These are phyloP conservation scores for Pholiota molesta DNA, from an alignment of 768 basidiomycete species.

Conservation along the genomic window DNA sequence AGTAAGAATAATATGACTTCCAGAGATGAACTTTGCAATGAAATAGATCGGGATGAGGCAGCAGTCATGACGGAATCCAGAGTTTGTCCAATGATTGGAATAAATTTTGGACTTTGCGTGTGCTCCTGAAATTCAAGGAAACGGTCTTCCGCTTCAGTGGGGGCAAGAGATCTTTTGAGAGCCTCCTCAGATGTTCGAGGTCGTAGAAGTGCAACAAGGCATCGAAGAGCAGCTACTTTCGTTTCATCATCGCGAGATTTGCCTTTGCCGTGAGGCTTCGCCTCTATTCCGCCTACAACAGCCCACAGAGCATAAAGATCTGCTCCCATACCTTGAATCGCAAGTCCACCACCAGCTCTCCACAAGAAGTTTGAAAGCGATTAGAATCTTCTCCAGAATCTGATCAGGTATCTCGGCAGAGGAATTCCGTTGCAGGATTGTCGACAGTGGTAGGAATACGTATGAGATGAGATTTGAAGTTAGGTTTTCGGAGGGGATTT, in stretches of 20 bases:
- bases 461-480: constrained; percentile 74
- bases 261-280: constrained; percentile 56
- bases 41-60: constrained; percentile 54
- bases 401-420: constrained; percentile 75
- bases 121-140: constrained; percentile 43
- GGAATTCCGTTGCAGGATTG: constrained; percentile 77
- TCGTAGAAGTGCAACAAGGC: constrained; percentile 66
- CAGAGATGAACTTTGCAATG: constrained; percentile 69
- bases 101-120: constrained; percentile 51
- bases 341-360: constrained; percentile 87
- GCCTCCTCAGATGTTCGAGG: constrained; percentile 47
- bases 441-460: constrained; percentile 85
- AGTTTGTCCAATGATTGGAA: constrained; percentile 84
- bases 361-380: constrained; percentile 58
- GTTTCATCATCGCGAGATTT: constrained; percentile 82
- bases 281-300: constrained; percentile 64
- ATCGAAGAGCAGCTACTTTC: constrained; percentile 70
- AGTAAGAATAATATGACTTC: constrained; percentile 59
- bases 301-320: constrained; percentile 77
- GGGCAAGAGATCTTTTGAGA: constrained; percentile 23
- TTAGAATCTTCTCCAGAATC: constrained; percentile 74
- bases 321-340: constrained; percentile 82
- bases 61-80: constrained; percentile 70
- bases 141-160: constrained; percentile 29
- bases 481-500: constrained; percentile 44